These are phyloP conservation scores for Pythium oligandrum DNA, from an alignment of 352 stramenopile genomes.

Conservation along the genomic window DNA sequence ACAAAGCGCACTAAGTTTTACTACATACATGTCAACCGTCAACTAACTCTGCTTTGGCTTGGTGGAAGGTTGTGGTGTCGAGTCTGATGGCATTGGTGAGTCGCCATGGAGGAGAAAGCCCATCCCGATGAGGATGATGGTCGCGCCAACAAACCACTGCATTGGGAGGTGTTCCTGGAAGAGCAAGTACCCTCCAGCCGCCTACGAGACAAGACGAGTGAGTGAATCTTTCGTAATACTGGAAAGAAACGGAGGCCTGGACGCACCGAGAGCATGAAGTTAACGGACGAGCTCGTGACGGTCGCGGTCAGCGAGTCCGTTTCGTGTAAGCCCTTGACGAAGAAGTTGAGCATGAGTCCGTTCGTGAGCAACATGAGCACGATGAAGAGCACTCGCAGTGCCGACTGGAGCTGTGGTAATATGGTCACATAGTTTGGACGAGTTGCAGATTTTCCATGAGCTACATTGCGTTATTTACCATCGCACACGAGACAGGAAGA, in stretches of 20 bases:
- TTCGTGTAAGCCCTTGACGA: slow-evolving; percentile 77
- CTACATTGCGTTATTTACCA: background rate
- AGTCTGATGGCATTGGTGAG: slow-evolving; percentile 2
- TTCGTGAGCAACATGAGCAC: slow-evolving; percentile 69
- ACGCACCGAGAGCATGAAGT: slow-evolving; percentile 75
- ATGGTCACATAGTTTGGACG: slow-evolving; percentile 3
- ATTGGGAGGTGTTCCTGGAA: slow-evolving; percentile 66
- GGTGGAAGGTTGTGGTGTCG: background rate
- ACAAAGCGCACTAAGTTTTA: slow-evolving; percentile 4
- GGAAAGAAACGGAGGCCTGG: too few species aligned
- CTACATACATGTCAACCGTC: background rate
- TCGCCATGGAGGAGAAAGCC: slow-evolving; percentile 66
- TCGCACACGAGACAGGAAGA: background rate
- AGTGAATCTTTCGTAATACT: too few species aligned
- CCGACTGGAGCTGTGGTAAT: slow-evolving; percentile 17
- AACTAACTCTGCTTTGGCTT: slow-evolving; percentile 26
- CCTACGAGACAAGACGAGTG: slow-evolving; percentile 17
- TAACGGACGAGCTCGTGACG: slow-evolving; percentile 72
- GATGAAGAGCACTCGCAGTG: slow-evolving; percentile 49
- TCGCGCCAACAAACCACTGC: slow-evolving; percentile 76
- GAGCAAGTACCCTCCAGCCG: slow-evolving; percentile 42
- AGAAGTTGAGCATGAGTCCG: slow-evolving; percentile 74
- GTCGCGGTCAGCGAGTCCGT: slow-evolving; percentile 84
- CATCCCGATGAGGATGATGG: slow-evolving; percentile 67
- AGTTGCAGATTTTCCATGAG: background rate